Percentiles rank a stretch among this genome's conserved stretches.
Evolutionary conservation across 2,329 filamentous ascomycete species (phyloP).

Genomic region (Botryotinia calthae): DNA sequence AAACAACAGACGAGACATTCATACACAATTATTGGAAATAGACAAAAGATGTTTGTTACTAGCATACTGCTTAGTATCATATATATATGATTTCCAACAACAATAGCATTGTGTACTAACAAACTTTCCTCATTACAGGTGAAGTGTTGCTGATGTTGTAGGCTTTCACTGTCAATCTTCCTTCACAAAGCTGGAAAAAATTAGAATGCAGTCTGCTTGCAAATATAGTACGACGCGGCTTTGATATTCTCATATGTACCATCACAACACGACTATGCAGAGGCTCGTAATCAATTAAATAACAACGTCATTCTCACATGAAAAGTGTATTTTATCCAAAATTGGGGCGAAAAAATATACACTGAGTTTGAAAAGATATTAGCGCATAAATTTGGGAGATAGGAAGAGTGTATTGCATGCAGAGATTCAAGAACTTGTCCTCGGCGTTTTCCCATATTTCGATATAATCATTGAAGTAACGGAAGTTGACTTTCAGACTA

Average conservation of each 20-base stretch:
- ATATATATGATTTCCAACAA: no score
- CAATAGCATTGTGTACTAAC: neutral
- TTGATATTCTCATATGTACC: no score
- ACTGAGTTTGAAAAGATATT: fast-evolving
- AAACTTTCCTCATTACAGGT: neutral
- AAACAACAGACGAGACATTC: neutral
- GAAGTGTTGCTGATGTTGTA: neutral
- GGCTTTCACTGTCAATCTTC: fast-evolving
- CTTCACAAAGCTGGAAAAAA: neutral
- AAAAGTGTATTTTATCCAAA: fast-evolving
- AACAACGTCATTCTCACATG: fast-evolving
- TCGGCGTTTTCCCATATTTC: neutral
- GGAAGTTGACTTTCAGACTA: neutral
- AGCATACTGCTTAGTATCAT: no score
- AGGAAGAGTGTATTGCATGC: neutral
- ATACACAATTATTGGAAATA: no score
- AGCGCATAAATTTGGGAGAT: fast-evolving
- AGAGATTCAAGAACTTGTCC: no score
- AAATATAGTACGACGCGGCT: neutral
- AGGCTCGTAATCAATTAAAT: no score
- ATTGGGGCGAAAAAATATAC: fast-evolving
- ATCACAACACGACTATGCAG: no score
- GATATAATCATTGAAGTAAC: neutral
- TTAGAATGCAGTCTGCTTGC: neutral
- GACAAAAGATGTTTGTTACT: no score